These are phyloP conservation scores for Micromonas pusilla DNA, from an alignment of 139 green algal genomes.

Conservation along the genomic window DNA sequence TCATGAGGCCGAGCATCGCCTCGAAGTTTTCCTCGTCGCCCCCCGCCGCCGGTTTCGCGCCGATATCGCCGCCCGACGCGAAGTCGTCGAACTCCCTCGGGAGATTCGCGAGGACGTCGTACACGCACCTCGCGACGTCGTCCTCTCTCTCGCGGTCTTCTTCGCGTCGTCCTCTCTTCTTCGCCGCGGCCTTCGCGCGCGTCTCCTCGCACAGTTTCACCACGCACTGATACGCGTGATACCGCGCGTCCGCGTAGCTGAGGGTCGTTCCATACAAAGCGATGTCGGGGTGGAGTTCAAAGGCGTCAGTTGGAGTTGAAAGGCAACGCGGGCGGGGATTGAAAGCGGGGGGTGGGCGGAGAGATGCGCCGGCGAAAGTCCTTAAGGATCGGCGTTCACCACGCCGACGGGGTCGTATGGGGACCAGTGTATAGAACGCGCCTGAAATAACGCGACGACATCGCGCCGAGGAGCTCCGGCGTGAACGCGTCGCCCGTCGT, in stretches of 20 bases:
- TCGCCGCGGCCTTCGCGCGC: background rate
- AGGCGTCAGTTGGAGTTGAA: too few species aligned
- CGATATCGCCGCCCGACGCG: background rate
- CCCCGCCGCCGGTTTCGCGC: background rate
- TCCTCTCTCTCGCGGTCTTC: background rate
- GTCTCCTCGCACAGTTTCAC: background rate
- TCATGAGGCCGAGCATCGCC: constrained; percentile 5
- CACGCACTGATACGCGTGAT: constrained; percentile 14
- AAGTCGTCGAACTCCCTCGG: constrained; percentile 12
- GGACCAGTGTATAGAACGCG: too few species aligned
- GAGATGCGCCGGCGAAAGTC: too few species aligned
- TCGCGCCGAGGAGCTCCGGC: background rate
- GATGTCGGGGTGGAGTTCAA: too few species aligned
- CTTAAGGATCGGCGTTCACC: too few species aligned
- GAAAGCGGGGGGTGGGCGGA: too few species aligned
- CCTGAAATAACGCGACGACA: constrained; percentile 7
- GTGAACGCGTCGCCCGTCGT: background rate
- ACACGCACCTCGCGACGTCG: constrained; percentile 16
- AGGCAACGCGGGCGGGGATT: too few species aligned
- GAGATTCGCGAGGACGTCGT: background rate
- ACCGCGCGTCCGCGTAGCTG: background rate
- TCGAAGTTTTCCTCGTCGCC: constrained; percentile 5
- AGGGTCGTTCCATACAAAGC: too few species aligned
- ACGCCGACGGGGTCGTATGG: too few species aligned
- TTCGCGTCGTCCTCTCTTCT: background rate